Base-by-base conservation (phyloP, 2,329 filamentous ascomycete genomes). In the Cytospora mali region DNA sequence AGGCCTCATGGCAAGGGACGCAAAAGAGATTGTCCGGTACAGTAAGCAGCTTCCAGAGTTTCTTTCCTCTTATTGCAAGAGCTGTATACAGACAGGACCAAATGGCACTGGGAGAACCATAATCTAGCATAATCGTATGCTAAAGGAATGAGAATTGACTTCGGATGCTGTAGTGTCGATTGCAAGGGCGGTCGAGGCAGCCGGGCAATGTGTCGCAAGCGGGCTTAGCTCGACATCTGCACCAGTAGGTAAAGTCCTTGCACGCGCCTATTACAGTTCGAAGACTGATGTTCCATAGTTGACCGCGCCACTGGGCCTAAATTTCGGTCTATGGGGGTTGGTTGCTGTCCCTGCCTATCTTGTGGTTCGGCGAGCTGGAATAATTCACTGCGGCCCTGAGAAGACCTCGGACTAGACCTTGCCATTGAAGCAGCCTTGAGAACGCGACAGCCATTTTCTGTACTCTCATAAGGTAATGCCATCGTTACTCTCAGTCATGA, bases 161-260 rank as follows among this genome's bases (percentile, higher is more conserved):
- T 14, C 13, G 33, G 33, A 35, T 35, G 10, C 13, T 2, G 33
- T 16, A 35, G 33, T 69, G 53, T 71, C 67, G 6, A 63, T 69
- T 10, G 68, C 67, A 3, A 61, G 70, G n/a, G 71, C 67, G 18
- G 66, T 71, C 2, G 71, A 73, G 29, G 69, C 68, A 4, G 71
- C 70, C 6, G 71, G 71, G 0, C 67, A 73, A 35, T 71, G 70
- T 35, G 62, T 72, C 4, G 66, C 69, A 18, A 70, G 71, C 16
- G 73, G 72, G 0, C 74, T 73, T 31, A 75, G 71, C 62, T 74
- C 72, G 0, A 71, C 71, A 4, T 64, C 64, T 14, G 59, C 69
- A n/a, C 69, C 67, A 21, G 59, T 57, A 50, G 7, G 59, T 23
- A 21, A 0, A 10, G 9, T 42, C 28, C 21, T 59, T 62, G 23